Base-by-base conservation (phyloP, 1,284 basidiomycete genomes). In the Ganoderma leucocontextum region DNA sequence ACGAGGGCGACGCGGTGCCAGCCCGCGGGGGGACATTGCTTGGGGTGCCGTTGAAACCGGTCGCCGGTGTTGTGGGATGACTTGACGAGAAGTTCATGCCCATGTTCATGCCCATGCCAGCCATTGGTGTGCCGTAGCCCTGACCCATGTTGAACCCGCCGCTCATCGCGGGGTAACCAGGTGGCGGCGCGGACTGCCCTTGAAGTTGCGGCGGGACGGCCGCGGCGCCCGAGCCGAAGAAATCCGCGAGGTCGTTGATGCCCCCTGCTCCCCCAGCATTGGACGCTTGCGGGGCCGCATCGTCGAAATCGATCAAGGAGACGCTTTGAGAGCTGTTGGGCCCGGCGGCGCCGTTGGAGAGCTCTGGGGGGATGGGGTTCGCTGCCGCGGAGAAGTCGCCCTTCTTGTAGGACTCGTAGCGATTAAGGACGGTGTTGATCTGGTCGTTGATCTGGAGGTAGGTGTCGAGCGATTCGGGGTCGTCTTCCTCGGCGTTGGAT, bases 381-480 rank as follows among this genome's bases (percentile, higher is more conserved):
- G 90, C 82, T 39, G 90, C 86, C 41, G 88, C 84, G 29, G 79
- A 82, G 72, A 86, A 97, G 81, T 99, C 96, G 53, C 97, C 97
- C 70, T 89, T 91, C 81, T 95, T 94, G 86, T 94, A 97, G 0
- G 95, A 91, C 73, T 97, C 95, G 78, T 97, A 98, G 35, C 97
- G 92, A 58, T 90, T 88, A 22, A 98, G 81, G 19, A 97, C 95
- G 44, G 90, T 94, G 82, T 99, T 99, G 81, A 99, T 97, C 75
- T 98, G 91, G 81, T 99, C 98, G 80, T 99, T 99, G 71, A 97
- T 96, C 79, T 99, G 89, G 36, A 99, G 85, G 80, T 98, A 92
- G 2, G 95, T 95, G 74, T 97, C 97, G 77, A 99, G 89, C 63
- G 95, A 93, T 71, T 93, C 95, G 39, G 94, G 87, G 80, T 97